These are phyloP conservation scores for Cymodocea nodosa DNA, from an alignment of 116 monocot species.

Conservation along the genomic window DNA sequence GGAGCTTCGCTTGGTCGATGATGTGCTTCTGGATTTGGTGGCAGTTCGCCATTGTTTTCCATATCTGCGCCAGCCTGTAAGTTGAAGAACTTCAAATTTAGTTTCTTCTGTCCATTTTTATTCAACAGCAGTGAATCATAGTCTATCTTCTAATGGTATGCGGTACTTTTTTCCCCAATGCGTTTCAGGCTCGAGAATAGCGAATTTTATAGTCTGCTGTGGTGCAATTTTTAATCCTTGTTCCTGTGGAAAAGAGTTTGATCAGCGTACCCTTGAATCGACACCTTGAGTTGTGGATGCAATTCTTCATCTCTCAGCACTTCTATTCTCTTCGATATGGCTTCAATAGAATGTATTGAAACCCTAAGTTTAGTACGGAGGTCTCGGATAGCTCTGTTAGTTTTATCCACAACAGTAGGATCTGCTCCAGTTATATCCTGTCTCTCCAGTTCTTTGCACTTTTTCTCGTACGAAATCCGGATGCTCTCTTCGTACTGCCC, in stretches of 20 bases:
- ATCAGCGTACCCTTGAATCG: slow-evolving; percentile 53
- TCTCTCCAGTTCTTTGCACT: slow-evolving; percentile 43
- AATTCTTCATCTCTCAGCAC: slow-evolving; percentile 63
- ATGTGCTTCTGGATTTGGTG: slow-evolving; percentile 56
- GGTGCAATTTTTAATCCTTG: neutral
- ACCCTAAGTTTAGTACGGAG: slow-evolving; percentile 51
- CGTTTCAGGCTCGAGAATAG: neutral
- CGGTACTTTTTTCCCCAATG: neutral
- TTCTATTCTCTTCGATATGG: slow-evolving; percentile 60
- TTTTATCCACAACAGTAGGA: slow-evolving; percentile 39
- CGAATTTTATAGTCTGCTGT: neutral
- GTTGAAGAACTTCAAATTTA: neutral
- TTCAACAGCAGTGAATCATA: neutral
- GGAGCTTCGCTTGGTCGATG: slow-evolving; percentile 54
- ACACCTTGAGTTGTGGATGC: slow-evolving; percentile 59
- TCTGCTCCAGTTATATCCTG: slow-evolving; percentile 65
- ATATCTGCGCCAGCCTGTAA: slow-evolving; percentile 53
- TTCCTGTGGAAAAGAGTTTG: neutral
- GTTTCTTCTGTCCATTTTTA: too few relatives aligned
- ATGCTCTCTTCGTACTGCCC: slow-evolving; percentile 51
- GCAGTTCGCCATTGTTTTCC: slow-evolving; percentile 51
- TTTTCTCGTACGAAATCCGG: slow-evolving; percentile 65
- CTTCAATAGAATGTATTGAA: slow-evolving; percentile 54
- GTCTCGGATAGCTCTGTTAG: slow-evolving; percentile 47
- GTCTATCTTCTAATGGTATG: neutral